A percentile compares a stretch with the other conserved stretches of the same genome.
These are phyloP conservation scores for Arthrobotrys musiformis DNA, from an alignment of 2,329 filamentous ascomycete genomes.

Conservation along the genomic window DNA sequence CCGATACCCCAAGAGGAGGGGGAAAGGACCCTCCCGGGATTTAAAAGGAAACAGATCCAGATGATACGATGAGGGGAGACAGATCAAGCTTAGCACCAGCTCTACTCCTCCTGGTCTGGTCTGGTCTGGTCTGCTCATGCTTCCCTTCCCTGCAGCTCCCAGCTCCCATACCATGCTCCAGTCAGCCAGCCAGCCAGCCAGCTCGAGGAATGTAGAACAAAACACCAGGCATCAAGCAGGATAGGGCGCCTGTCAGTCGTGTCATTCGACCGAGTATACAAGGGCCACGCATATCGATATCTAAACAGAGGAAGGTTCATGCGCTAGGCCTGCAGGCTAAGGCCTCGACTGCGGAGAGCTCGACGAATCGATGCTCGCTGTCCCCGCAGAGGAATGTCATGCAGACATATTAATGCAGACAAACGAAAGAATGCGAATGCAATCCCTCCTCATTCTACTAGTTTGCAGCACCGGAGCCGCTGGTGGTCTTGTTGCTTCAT, in stretches of 20 bases:
- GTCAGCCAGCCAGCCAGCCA: constrained; percentile 20
- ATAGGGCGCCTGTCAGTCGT: constrained; percentile 32
- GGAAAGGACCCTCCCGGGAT: background rate
- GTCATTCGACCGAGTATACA: constrained; percentile 21
- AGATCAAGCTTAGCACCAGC: constrained; percentile 11
- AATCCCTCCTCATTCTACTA: constrained; percentile 7
- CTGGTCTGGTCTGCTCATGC: no score
- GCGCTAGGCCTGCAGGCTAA: constrained; percentile 38
- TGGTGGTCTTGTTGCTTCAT: background rate
- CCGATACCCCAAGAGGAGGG: constrained; percentile 3
- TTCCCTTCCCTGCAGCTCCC: constrained; percentile 3
- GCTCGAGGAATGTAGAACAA: constrained; percentile 27
- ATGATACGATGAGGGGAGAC: constrained; percentile 9
- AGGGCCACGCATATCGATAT: constrained; percentile 54
- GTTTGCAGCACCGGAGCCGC: no score
- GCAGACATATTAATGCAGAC: background rate
- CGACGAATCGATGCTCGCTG: constrained; percentile 36
- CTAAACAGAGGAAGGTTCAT: constrained; percentile 45
- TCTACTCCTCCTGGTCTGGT: background rate
- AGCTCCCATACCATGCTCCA: background rate
- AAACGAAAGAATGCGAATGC: constrained; percentile 7
- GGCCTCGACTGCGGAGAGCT: constrained; percentile 22
- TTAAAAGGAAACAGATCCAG: constrained; percentile 5
- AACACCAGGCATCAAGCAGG: constrained; percentile 15
- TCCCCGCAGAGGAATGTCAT: constrained; percentile 33